Evolutionary conservation across 352 stramenopile genomes (phyloP), one percentile per base, ranked within the genome.

Genomic region (Phytopythium oedochilum): DNA sequence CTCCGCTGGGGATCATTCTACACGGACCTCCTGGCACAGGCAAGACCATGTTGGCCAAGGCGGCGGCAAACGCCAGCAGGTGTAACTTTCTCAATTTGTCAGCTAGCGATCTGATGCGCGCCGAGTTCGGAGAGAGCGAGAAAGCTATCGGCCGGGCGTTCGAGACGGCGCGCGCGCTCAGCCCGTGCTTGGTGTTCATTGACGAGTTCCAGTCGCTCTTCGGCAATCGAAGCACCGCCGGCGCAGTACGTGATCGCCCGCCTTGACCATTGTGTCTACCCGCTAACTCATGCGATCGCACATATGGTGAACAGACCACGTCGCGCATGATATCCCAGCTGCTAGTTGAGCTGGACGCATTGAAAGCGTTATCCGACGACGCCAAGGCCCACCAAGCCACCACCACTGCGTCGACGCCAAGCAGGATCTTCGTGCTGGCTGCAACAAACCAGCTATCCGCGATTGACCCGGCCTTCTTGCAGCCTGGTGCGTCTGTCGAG

Each of bases 161-260:
- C 32, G 76, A 88, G 40, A 86, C 78, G 9, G 83, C 86, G 5
- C 72, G 78, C 4, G 71, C 78, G 4, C 58, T 92, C 15, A 92
- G 80, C 68, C 86, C 86, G 17, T 95, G 86, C 50, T 82, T 95
- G 68, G 59, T 95, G 8, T 95, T 95, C 58, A 89, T 95, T 36
- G 86, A 95, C 49, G 86, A 95, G 61, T 94, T 95, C 53, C 82
- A 95, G 59, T 92, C 86, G 11, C 55, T 95, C 0, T 95, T 95
- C 57, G 85, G 82, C 5, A 89, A 80, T 34, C 75, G 85, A 46
- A 75, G 70, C n/a, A 91, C 79, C 0, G 75, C 79, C 38, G 85
- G 85, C 20, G 64, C 71, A 40, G 76, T 87, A 51, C 34, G 59
- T 68, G 3, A 10, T 66, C 3, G n/a, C n/a, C n/a, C n/a, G n/a